Base-by-base conservation (phyloP, 1,284 basidiomycete genomes). In the Kwoniella shivajii region DNA sequence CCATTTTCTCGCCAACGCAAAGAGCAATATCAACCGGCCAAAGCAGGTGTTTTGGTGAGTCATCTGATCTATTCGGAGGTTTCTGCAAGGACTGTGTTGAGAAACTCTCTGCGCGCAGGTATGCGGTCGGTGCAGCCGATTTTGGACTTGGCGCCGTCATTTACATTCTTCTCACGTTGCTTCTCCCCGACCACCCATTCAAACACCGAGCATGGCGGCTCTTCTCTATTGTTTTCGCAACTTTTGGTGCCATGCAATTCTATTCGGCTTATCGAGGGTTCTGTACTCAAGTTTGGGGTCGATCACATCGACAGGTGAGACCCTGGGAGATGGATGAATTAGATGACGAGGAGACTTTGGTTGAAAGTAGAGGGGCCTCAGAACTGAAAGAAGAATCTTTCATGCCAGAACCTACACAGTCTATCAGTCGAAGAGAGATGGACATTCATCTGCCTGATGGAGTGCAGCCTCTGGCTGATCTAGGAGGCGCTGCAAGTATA, bases 241-340 rank as follows among this genome's bases (percentile, higher is more conserved):
- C 59, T 7, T 71, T 72, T 43, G 70, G 68, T 2, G 43, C 56
- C 3, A 71, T 68, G 65, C 70, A 73, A 46, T 50, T 59, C 1
- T 73, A 73, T 44, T 74, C 71, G 10, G 71, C 72, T 6, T 64
- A 57, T 27, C 57, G 68, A 34, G 70, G 71, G 2, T 74, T 74
- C 61, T 73, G 72, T 48, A 53, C 56, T 29, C 71, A 73, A 39
- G 65, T 73, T 1, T 74, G 72, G 72, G 67, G 65, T 2, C 44
- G 72, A 38, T 52, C 54, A 4, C 50, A 52, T 34, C 56, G 67
- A 29, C 72, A 74, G 48, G 50, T 73, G 22, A 58, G 61, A 37
- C 71, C 71, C 0, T 74, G 72, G 71, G 71, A 74, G 43, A 54
- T 71, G 63, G 68, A 70, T 36, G 64, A 63, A 6, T 27, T 63